A percentile compares a stretch with the other conserved stretches of the same genome.
These are phyloP conservation scores for Citrus mangshanensis DNA, from an alignment of 345 rosid genomes.

Conservation along the genomic window DNA sequence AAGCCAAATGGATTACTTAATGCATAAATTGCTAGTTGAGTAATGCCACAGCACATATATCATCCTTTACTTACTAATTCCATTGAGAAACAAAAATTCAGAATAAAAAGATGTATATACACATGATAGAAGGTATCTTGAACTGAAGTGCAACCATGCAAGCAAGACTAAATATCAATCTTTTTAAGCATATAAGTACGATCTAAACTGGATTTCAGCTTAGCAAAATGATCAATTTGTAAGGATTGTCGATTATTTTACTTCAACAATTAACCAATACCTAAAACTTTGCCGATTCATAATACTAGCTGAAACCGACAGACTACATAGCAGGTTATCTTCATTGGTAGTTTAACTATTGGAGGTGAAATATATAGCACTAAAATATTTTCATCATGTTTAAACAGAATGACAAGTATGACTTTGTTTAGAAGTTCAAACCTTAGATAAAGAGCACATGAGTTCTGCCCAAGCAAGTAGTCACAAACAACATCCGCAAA, in stretches of 20 bases:
- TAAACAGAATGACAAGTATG: not conserved
- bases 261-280: not conserved
- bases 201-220: not conserved
- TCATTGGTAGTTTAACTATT: not conserved
- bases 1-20: not conserved
- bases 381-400: not conserved
- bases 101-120: not conserved
- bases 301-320: not conserved
- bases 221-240: not conserved
- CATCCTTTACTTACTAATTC: not conserved
- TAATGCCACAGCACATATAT: not conserved
- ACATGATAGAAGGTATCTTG: not conserved
- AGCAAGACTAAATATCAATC: not conserved
- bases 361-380: not conserved
- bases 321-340: no score
- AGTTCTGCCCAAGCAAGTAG: slow-evolving; percentile 72
- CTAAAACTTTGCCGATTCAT: not conserved
- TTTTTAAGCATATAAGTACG: not conserved
- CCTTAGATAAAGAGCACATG: slow-evolving; percentile 93
- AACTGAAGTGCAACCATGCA: not conserved
- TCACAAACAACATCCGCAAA: slow-evolving; percentile 77
- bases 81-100: not conserved
- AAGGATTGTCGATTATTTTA: not conserved
- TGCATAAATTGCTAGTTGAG: not conserved
- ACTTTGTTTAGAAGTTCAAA: slow-evolving; percentile 18